Evolutionary conservation across 139 green algal genomes (phyloP), one percentile per base, ranked within the genome.

Genomic region (Closterium sp.): DNA sequence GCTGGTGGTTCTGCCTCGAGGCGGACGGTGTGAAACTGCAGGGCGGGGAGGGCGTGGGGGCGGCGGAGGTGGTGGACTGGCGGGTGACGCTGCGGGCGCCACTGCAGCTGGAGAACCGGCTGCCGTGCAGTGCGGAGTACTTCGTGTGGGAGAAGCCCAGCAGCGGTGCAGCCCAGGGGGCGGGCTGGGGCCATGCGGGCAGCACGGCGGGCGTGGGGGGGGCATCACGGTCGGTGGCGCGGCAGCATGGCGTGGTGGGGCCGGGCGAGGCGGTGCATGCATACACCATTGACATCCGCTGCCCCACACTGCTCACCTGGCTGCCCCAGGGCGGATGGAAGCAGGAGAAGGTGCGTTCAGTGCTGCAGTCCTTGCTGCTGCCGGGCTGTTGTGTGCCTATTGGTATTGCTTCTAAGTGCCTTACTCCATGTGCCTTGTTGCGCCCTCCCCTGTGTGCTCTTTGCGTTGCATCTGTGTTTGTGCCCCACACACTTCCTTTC

Each of bases 51-150:
- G 86, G 30, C 50, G 1, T 42, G 34, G 34, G 34, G 34, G 34
- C 34, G 1, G 30, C 11, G 4, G 70, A 22, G 29, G 50, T 70
- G 34, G 50, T 27, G 5, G 97, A 99, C 94, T 98, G 97, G 97
- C 92, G 93, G 9, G 88, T 98, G 5, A 92, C 95, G 19, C 95
- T 96, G 30, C 92, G 92, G 0, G 95, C 97, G 4, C 97, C 97
- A 2, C 93, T 99, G 73, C 89, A 95, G 2, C 88, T 99, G 1
- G 93, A 95, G 73, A 98, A 98, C 94, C 93, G 96, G 90, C 95
- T 99, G 86, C 97, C 97, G 27, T 92, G 98, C 13, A 17, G 87
- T 0, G 96, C 92, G 88, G 92, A 92, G 34, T 96, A 96, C 88
- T 32, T 90, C 13, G 13, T 95, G 27, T 95, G 89, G 89, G 93